phyloP scores from a whole-genome alignment of 768 basidiomycete genomes.

The Termitomyces sp. region DNA sequence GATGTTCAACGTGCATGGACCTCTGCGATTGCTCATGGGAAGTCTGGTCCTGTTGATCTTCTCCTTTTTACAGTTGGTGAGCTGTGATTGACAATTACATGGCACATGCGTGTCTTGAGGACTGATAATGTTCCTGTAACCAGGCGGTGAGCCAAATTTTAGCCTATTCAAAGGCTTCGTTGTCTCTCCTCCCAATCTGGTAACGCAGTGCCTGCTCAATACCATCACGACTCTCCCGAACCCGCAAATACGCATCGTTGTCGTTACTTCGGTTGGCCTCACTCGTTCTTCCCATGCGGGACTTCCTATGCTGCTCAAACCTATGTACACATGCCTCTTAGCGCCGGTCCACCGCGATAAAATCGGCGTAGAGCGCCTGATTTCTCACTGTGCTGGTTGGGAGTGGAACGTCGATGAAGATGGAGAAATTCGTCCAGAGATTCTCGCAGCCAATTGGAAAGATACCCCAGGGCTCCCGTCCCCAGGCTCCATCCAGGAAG shows the following conservation, averaged over 20 bases:
- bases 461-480: not conserved
- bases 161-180: conserved; percentile 44
- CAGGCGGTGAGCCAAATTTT: conserved; percentile 51
- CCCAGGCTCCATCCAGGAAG: not conserved
- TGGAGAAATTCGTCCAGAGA: conserved; percentile 26
- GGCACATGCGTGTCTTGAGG: not conserved
- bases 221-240: conserved; percentile 52
- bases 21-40: conserved; percentile 32
- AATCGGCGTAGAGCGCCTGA: conserved; percentile 50
- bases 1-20: conserved; percentile 57
- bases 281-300: conserved; percentile 40
- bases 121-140: not conserved
- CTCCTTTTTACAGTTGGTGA: conserved; percentile 62
- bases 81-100: conserved; percentile 15
- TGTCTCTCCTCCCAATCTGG: conserved; percentile 52
- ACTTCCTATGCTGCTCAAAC: conserved; percentile 48
- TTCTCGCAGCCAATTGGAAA: not conserved
- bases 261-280: conserved; percentile 51
- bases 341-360: conserved; percentile 57
- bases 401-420: conserved; percentile 39
- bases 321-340: conserved; percentile 47
- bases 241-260: conserved; percentile 43
- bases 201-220: conserved; percentile 56
- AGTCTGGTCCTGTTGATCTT: conserved; percentile 39
- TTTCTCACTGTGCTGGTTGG: conserved; percentile 49